These are phyloP conservation scores for Mycena galopus DNA, from an alignment of 768 basidiomycete genomes.

Conservation along the genomic window DNA sequence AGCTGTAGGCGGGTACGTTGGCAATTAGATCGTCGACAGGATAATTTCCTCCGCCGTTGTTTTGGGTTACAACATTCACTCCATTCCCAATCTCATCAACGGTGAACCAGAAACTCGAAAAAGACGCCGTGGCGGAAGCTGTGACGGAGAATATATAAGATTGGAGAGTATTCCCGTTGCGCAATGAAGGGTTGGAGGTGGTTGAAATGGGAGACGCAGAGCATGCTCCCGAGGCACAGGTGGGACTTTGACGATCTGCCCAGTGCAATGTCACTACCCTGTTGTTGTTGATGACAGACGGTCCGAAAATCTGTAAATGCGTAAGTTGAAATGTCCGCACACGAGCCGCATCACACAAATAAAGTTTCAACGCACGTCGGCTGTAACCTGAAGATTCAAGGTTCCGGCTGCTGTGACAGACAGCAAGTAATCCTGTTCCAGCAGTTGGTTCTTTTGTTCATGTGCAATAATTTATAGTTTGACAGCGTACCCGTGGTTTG, in stretches of 20 bases:
- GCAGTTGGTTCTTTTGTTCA: no score
- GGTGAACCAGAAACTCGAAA: slow-evolving; percentile 31
- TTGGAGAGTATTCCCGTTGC: slow-evolving; percentile 23
- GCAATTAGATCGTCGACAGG: slow-evolving; percentile 23
- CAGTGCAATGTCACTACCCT: slow-evolving; percentile 27
- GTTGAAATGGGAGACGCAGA: slow-evolving; percentile 6
- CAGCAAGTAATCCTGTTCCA: slow-evolving; percentile 12
- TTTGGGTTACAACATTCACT: slow-evolving; percentile 17
- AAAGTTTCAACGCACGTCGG: slow-evolving; percentile 12
- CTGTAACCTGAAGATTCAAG: slow-evolving; percentile 24
- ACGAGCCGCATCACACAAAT: no score
- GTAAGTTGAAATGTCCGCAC: not conserved
- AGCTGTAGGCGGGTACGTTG: slow-evolving; percentile 20
- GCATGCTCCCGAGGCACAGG: slow-evolving; percentile 26
- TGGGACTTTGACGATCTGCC: slow-evolving; percentile 21
- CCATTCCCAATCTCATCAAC: slow-evolving; percentile 27
- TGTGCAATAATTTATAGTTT: no score
- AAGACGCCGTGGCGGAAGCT: slow-evolving; percentile 17
- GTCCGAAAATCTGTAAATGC: slow-evolving; percentile 16
- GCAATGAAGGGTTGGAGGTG: slow-evolving; percentile 1
- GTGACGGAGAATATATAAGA: slow-evolving; percentile 24
- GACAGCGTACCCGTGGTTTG: slow-evolving; percentile 9
- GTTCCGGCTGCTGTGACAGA: slow-evolving; percentile 16
- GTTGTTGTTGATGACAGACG: slow-evolving; percentile 11
- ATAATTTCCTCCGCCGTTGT: slow-evolving; percentile 30